phyloP scores from a whole-genome alignment of 768 basidiomycete species.

The Pisolithus microcarpus region DNA sequence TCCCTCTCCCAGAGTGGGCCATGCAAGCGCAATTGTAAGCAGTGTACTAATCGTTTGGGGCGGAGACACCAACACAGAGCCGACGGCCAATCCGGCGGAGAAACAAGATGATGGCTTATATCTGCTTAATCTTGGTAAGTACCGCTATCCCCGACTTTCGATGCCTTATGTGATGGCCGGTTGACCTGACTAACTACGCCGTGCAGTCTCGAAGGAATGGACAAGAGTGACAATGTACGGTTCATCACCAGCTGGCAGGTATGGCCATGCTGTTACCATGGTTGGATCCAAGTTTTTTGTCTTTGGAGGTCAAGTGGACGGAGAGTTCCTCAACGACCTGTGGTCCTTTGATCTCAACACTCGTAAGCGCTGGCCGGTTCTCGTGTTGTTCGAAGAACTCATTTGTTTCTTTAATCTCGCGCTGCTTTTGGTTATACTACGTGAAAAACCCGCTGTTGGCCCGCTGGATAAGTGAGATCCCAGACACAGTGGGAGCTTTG shows the following conservation, averaged over 20 bases:
- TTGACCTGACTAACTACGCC: conserved; percentile 1
- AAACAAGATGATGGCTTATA: conserved; percentile 91
- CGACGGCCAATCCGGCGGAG: conserved; percentile 52
- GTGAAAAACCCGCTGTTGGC: not conserved
- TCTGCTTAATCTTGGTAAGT: conserved; percentile 86
- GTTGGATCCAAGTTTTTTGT: conserved; percentile 86
- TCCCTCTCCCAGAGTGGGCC: conserved; percentile 89
- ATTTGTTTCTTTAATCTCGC: not conserved
- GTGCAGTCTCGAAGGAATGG: conserved; percentile 90
- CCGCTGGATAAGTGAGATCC: conserved; percentile 56
- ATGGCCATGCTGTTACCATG: conserved; percentile 96
- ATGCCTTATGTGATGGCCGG: not conserved
- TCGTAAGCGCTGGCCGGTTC: conserved; percentile 42
- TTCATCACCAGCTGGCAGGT: conserved; percentile 76
- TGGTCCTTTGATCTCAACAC: conserved; percentile 96
- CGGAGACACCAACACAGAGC: conserved; percentile 86
- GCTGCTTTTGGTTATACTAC: not conserved
- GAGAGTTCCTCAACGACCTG: conserved; percentile 88
- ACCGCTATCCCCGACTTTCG: not conserved
- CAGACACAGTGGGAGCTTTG: conserved; percentile 78
- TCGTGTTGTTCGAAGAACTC: not conserved
- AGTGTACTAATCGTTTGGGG: conserved; percentile 98
- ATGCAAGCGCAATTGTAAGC: conserved; percentile 92
- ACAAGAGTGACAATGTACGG: conserved; percentile 77
- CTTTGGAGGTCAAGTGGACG: conserved; percentile 95